Conservation (phyloP, 1,284 basidiomycete species). For the Wallemia hederae region DNA sequence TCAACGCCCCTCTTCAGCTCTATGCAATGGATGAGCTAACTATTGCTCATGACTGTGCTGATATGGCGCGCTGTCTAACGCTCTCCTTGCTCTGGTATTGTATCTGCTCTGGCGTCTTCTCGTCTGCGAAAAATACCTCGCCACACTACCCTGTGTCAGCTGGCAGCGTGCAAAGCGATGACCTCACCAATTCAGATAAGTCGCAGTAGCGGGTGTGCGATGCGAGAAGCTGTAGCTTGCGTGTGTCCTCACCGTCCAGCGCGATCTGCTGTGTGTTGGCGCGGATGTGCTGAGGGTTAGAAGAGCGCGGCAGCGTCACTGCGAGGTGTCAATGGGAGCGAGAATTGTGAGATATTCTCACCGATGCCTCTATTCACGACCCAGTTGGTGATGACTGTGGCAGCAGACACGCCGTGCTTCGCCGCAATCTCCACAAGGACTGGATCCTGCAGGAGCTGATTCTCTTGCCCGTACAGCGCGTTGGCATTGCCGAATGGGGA, state of each 20-base stretch:
- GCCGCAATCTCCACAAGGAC: background rate
- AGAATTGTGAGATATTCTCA: background rate
- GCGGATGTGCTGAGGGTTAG: background rate
- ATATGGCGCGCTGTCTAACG: background rate
- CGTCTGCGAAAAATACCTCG: background rate
- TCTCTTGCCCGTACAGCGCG: background rate
- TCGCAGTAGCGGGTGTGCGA: background rate
- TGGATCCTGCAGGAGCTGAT: background rate
- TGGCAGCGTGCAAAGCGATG: background rate
- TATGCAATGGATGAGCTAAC: background rate
- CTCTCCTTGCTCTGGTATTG: background rate
- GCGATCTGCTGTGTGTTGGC: background rate
- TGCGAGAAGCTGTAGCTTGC: background rate
- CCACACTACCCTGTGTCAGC: background rate
- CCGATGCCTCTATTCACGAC: background rate
- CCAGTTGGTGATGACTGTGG: background rate
- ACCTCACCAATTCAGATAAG: background rate
- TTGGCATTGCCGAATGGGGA: constrained; percentile 36
- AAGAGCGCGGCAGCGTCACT: background rate
- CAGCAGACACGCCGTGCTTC: background rate
- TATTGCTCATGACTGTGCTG: background rate
- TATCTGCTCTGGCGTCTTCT: background rate
- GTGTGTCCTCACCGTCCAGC: background rate
- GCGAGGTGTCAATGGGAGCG: background rate
- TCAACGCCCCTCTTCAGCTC: background rate